Evolutionary conservation across 139 green algal species (phyloP).

Genomic region (Desmodesmus armatus): DNA sequence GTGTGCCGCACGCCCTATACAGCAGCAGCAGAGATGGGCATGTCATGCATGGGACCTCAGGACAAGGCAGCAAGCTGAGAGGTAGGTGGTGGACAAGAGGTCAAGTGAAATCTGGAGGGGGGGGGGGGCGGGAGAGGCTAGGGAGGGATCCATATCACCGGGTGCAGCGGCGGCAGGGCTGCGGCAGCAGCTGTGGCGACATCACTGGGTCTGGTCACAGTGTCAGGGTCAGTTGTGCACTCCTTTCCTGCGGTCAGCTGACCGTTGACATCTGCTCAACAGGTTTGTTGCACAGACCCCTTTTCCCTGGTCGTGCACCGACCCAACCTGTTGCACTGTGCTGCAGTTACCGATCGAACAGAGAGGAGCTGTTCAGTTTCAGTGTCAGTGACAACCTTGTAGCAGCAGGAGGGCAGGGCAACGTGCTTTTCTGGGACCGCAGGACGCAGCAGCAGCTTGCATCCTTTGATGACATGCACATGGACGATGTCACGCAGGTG

Average conservation of each 20-base stretch:
- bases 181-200: neutral
- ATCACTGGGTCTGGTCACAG: neutral
- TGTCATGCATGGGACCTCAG: conserved; percentile 76
- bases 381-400: conserved; percentile 59
- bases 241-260: neutral
- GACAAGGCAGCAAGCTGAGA: conserved; percentile 74
- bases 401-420: conserved; percentile 70
- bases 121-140: too few relatives aligned
- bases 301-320: neutral
- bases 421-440: conserved; percentile 86
- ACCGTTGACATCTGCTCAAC: neutral
- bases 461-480: conserved; percentile 81
- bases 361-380: conserved; percentile 65
- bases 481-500: conserved; percentile 80
- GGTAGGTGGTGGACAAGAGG: conserved; percentile 46
- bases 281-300: neutral
- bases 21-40: conserved; percentile 72
- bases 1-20: conserved; percentile 59
- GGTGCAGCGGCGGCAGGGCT: neutral
- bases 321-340: neutral
- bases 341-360: conserved; percentile 48
- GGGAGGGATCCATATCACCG: neutral
- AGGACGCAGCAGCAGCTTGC: conserved; percentile 54
- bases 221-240: neutral
- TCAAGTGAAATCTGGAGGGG: conserved; percentile 17